A percentile compares a stretch with the other conserved stretches of the same genome.
Conservation (phyloP, 179 eudicot species). For the Vitellaria paradoxa region DNA sequence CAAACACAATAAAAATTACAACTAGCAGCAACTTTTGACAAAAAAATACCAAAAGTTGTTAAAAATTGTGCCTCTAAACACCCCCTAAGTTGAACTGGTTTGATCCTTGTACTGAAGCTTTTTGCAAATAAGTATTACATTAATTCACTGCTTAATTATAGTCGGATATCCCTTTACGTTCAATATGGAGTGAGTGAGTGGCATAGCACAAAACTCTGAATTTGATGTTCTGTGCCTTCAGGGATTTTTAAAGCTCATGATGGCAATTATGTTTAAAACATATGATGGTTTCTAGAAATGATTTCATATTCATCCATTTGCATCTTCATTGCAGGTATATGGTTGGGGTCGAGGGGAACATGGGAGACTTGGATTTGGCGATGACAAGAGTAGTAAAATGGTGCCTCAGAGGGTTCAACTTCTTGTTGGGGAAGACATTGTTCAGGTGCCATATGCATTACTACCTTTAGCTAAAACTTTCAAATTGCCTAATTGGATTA, state of each 20-base stretch:
- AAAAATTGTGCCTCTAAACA: too few species aligned
- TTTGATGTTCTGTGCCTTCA: neutral
- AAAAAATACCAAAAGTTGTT: too few species aligned
- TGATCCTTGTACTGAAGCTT: conserved; percentile 5
- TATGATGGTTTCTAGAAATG: neutral
- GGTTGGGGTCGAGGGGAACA: conserved; percentile 99
- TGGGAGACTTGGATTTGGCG: conserved; percentile 98
- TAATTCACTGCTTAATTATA: neutral
- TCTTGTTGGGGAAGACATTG: conserved; percentile 72
- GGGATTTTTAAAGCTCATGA: neutral
- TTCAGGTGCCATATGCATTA: conserved; percentile 52
- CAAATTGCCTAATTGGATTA: neutral
- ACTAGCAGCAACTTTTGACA: too few species aligned
- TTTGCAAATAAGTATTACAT: neutral
- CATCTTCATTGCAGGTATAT: conserved; percentile 54
- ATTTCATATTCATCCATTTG: neutral
- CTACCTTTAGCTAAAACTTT: neutral
- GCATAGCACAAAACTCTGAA: conserved; percentile 7
- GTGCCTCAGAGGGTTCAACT: conserved; percentile 91
- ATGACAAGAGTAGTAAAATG: conserved; percentile 99
- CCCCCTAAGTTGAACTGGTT: too few species aligned
- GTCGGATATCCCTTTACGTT: neutral
- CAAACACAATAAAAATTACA: too few species aligned
- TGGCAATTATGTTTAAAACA: neutral
- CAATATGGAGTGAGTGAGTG: neutral